Conservation (phyloP, 2,329 filamentous ascomycete species). For the Acrocalymma vagum region DNA sequence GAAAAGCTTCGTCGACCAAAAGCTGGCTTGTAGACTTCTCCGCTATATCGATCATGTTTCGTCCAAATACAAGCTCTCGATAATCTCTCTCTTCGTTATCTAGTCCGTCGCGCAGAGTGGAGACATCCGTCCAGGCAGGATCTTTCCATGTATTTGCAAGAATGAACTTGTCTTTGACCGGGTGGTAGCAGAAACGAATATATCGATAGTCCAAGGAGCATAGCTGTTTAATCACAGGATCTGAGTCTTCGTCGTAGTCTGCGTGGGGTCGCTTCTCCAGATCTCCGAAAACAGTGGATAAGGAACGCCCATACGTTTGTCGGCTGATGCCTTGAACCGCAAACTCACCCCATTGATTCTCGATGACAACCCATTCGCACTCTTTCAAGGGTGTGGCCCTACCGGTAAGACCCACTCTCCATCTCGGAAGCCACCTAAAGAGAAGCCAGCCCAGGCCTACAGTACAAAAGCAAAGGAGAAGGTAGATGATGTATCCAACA, state of each 20-base stretch:
- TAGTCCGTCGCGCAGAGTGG: constrained; percentile 77
- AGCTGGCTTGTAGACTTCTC: constrained; percentile 86
- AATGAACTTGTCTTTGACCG: constrained; percentile 86
- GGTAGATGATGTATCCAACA: constrained; percentile 74
- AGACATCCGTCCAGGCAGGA: constrained; percentile 82
- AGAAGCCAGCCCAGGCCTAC: constrained; percentile 83
- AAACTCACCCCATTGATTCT: constrained; percentile 98
- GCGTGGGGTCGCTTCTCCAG: constrained; percentile 71
- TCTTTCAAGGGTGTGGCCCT: constrained; percentile 72
- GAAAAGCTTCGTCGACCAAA: constrained; percentile 92
- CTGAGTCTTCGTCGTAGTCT: constrained; percentile 75
- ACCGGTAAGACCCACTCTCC: constrained; percentile 81
- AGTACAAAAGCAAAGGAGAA: constrained; percentile 74
- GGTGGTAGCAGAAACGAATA: constrained; percentile 91
- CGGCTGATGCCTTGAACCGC: constrained; percentile 73
- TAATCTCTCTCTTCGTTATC: constrained; percentile 87
- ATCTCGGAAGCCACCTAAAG: constrained; percentile 88
- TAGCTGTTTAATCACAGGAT: constrained; percentile 78
- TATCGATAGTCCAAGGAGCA: constrained; percentile 91
- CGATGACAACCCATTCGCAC: constrained; percentile 91
- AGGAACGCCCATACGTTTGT: constrained; percentile 66
- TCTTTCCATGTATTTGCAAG: constrained; percentile 94
- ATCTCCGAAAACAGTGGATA: constrained; percentile 74
- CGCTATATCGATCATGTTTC: constrained; percentile 90
- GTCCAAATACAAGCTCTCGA: constrained; percentile 86